A percentile compares a stretch with the other conserved stretches of the same genome.
Conservation (phyloP, 2,329 filamentous ascomycete species). For the Epichloe coenophiala region DNA sequence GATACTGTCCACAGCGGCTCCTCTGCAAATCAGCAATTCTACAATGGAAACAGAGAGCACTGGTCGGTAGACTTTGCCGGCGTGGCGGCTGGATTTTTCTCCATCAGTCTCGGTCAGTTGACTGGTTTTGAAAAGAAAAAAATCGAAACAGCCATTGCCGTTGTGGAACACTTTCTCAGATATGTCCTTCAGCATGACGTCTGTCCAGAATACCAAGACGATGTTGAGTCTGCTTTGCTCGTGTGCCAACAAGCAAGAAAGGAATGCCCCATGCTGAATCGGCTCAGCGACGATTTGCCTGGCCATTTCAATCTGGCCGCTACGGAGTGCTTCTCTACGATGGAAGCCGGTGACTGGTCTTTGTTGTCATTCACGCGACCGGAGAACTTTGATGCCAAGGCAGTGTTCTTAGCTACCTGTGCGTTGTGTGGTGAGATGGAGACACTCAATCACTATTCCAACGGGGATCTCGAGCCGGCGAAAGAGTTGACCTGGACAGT, state of each 20-base stretch:
- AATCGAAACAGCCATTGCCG: conserved; percentile 45
- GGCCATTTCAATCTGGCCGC: conserved; percentile 73
- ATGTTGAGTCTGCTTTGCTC: conserved; percentile 52
- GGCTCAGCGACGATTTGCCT: conserved; percentile 43
- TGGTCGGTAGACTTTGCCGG: conserved; percentile 74
- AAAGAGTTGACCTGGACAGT: conserved; percentile 41
- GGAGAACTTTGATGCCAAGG: conserved; percentile 26
- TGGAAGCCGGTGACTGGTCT: conserved; percentile 17
- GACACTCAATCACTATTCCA: conserved; percentile 16
- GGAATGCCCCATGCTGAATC: conserved; percentile 50
- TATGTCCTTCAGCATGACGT: conserved; percentile 78
- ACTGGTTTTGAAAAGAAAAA: conserved; percentile 40
- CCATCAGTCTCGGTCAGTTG: conserved; percentile 37
- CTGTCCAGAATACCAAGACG: conserved; percentile 62
- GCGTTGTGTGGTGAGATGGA: conserved; percentile 23
- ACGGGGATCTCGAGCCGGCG: conserved; percentile 19
- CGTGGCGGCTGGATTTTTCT: conserved; percentile 70
- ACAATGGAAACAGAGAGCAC: conserved; percentile 35
- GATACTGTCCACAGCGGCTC: conserved; percentile 41
- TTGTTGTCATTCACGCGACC: conserved; percentile 17
- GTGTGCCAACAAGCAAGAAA: conserved; percentile 53
- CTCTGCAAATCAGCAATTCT: conserved; percentile 31
- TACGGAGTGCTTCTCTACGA: conserved; percentile 47
- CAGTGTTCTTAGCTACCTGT: conserved; percentile 31
- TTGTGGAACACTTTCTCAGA: conserved; percentile 76